A percentile compares a stretch with the other conserved stretches of the same genome.
Conservation (phyloP, 495 filamentous ascomycete genomes). For the Corynascus novoguineensis region DNA sequence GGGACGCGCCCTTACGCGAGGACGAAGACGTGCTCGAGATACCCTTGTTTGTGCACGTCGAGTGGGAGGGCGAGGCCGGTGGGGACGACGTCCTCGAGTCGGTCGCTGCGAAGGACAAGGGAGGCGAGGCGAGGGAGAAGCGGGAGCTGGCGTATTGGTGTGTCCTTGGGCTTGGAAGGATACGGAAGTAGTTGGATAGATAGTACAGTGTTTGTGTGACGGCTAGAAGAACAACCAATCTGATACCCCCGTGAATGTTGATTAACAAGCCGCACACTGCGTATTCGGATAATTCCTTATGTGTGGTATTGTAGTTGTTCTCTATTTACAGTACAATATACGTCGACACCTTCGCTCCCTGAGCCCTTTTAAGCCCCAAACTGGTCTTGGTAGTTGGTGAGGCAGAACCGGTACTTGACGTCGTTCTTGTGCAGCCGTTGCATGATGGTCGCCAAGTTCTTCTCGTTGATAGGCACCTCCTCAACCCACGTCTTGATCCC, state of each 20-base stretch:
- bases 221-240: not conserved
- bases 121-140: conserved; percentile 45
- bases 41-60: conserved; percentile 83
- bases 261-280: not conserved
- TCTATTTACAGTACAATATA: not conserved
- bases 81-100: conserved; percentile 56
- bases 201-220: not conserved
- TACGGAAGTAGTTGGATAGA: conserved; percentile 36
- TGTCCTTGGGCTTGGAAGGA: conserved; percentile 81
- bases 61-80: conserved; percentile 79
- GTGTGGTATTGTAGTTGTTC: not conserved
- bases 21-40: conserved; percentile 93
- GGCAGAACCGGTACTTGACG: conserved; percentile 51
- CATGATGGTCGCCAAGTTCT: conserved; percentile 64
- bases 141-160: conserved; percentile 93
- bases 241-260: too few species aligned
- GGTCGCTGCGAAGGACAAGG: conserved; percentile 32
- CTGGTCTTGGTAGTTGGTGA: conserved; percentile 41
- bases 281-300: not conserved
- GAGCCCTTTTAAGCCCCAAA: conserved; percentile 29
- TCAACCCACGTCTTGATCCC: conserved; percentile 78
- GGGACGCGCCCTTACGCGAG: conserved; percentile 42
- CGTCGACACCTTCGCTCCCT: not conserved
- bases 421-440: conserved; percentile 64
- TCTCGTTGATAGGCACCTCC: conserved; percentile 63